Evolutionary conservation across 345 rosid species (phyloP).

Genomic region (Brassica juncea): DNA sequence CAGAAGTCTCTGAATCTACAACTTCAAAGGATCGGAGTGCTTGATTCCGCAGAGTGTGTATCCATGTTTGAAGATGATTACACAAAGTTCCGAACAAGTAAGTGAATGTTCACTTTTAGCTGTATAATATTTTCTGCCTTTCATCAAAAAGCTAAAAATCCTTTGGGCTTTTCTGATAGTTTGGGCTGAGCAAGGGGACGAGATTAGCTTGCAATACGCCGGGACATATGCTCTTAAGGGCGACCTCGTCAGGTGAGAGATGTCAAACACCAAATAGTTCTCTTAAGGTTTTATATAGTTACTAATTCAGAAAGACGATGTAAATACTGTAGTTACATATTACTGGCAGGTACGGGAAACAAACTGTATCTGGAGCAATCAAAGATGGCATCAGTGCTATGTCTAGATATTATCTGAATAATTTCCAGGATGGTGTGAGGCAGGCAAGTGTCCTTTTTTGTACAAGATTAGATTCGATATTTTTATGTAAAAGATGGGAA

Average conservation of each 20-base stretch:
- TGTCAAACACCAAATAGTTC: neutral
- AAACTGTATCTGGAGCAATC: conserved; percentile 73
- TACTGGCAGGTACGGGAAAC: conserved; percentile 74
- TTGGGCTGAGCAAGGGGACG: conserved; percentile 99
- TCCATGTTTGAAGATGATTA: conserved; percentile 65
- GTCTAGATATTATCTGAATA: conserved; percentile 90
- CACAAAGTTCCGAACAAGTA: conserved; percentile 72
- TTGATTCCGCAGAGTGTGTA: conserved; percentile 60
- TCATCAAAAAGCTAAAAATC: conserved; percentile 17
- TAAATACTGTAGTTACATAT: neutral
- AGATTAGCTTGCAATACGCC: conserved; percentile 88
- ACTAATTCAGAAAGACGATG: neutral
- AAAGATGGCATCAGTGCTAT: conserved; percentile 91
- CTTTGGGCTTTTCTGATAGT: conserved; percentile 45
- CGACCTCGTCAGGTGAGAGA: conserved; percentile 79
- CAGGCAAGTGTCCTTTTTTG: conserved; percentile 61
- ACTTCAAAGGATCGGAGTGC: conserved; percentile 64
- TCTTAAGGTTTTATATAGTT: neutral
- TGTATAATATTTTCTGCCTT: neutral
- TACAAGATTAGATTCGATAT: neutral
- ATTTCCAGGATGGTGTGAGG: conserved; percentile 93
- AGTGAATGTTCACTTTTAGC: conserved; percentile 33
- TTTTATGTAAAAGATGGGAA: neutral
- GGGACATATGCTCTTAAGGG: conserved; percentile 97
- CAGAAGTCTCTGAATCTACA: conserved; percentile 71